Base-by-base conservation (phyloP, 306 rosid genomes). In the Pueraria montana region DNA sequence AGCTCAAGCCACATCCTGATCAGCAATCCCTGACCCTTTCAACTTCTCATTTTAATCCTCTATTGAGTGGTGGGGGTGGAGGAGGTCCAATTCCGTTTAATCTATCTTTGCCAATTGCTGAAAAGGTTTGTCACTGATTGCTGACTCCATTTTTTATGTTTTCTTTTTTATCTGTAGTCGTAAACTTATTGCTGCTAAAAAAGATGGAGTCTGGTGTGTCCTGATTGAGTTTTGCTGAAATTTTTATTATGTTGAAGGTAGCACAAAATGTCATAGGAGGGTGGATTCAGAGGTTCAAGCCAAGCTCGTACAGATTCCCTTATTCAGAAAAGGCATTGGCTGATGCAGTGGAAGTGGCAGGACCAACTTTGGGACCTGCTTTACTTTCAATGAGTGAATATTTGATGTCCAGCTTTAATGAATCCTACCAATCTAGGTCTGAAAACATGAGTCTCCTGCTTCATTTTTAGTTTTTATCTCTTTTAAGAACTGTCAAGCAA, bases 1-100 rank as follows among this genome's bases (percentile, higher is more conserved):
- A 89, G 94, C 97, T 95, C 86, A 95, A 92, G 93, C 98, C 99
- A 75, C 99, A 95, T 90, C 99, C 99, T 74, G 99, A 93, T 89
- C 97, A 93, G 89, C 75, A 30, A 64, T 86, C 94, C 40, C 81
- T 95, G 85, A 91, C 90, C 53, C 92, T 95, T 80, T 91, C 99
- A 87, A 95, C 99, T 59, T 87, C 94, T 78, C 72, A 92, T 69
- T 95, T 95, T 85, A 95, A 95, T 91, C 96, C 99, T 67, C 83
- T 93, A 49, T 80, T 95, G 90, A 85, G 93, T 6, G 94, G 98
- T 45, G 97, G 92, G 67, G 97, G 98, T 58, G 99, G 99, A 32
- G 98, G 98, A 59, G 96, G 98, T 69, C 99, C 99, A 85, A 91
- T 95, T 87, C 98, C 99, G 58, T 95, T 87, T 78, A 87, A 95